phyloP scores from a whole-genome alignment of 2,329 filamentous ascomycete species.

The Aspergillus flavus region DNA sequence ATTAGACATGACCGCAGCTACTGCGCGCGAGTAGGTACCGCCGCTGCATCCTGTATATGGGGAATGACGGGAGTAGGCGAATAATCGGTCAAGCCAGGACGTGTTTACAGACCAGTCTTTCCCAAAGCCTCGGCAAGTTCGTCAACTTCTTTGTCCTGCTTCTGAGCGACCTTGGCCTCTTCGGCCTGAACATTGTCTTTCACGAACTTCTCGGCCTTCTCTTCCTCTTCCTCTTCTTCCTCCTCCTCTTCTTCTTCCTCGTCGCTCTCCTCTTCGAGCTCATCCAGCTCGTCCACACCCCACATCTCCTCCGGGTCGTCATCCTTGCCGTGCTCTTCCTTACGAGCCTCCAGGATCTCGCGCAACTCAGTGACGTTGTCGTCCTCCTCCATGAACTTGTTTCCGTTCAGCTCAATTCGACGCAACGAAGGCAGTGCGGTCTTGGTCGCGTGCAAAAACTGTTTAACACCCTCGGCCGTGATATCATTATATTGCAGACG shows the following conservation, averaged over 20 bases:
- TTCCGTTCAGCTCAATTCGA: slow-evolving; percentile 92
- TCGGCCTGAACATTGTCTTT: slow-evolving; percentile 62
- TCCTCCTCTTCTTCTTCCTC: slow-evolving; percentile 72
- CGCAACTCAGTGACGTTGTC: slow-evolving; percentile 68
- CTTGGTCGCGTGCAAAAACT: slow-evolving; percentile 69
- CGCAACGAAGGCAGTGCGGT: slow-evolving; percentile 72
- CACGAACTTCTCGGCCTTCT: slow-evolving; percentile 66
- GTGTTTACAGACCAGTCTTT: slow-evolving; percentile 59
- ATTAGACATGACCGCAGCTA: slow-evolving; percentile 3
- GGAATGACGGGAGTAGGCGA: background rate
- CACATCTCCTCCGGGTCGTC: slow-evolving; percentile 76
- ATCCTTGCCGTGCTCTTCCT: slow-evolving; percentile 65
- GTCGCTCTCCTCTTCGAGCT: slow-evolving; percentile 75
- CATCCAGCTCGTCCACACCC: slow-evolving; percentile 83
- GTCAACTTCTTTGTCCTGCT: slow-evolving; percentile 78
- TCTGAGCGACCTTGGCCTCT: slow-evolving; percentile 68
- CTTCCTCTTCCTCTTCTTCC: slow-evolving; percentile 67
- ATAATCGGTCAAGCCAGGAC: background rate
- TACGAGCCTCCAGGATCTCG: slow-evolving; percentile 73
- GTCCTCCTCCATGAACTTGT: slow-evolving; percentile 90
- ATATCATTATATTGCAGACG: slow-evolving; percentile 95
- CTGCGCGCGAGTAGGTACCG: background rate
- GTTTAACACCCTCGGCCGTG: slow-evolving; percentile 71
- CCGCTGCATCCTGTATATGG: background rate
- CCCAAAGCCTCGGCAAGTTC: slow-evolving; percentile 73